Base-by-base conservation (phyloP, 352 stramenopile genomes). In the Pythium rishiriense region DNA sequence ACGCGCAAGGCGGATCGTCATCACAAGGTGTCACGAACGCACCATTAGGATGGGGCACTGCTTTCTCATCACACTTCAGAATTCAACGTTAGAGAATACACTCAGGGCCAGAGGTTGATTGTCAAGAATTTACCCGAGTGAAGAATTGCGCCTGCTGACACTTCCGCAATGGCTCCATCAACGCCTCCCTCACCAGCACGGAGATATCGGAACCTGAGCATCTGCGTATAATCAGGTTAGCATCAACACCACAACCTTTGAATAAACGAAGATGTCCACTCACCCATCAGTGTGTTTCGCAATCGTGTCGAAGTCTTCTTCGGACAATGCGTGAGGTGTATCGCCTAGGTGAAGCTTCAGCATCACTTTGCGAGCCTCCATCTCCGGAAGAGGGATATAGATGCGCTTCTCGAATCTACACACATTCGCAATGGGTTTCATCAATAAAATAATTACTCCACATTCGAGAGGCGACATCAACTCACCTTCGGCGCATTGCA, bases 351-450 rank as follows among this genome's bases (percentile, higher is more conserved):
- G 93, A 58, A 99, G 93, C 59, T 96, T 93, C 51, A 99, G 87
- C 96, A 99, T 99, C 53, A 87, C 82, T 50, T 97, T 84, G 33
- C 98, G 74, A 10, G 96, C 90, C 19, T 96, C 82, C 4, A 69
- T 58, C 48, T 99, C 96, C 33, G 98, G 98, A 24, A 99, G 90
- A 52, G 97, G 96, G 66, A 99, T 99, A 69, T 99, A 99, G 64
- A 99, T 97, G 47, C 97, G 91, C 69, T 99, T 99, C 74, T 99
- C 97, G 68, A 99, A 99, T 63, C 87, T 95, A 50, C 14, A 43
- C 1, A 4, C 2, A 21, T 12, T 2, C 37, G 15, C 12, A n/a
- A 43, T n/a, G 14, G 15, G 6, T 4, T n/a, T 43, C n/a, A n/a
- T 12, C 3, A 43, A 19, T 6, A 3, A 6, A 17, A 4, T 17